Evolutionary conservation across 768 basidiomycete genomes (phyloP), one percentile per base, ranked within the genome.

Genomic region (Pholiota molesta): DNA sequence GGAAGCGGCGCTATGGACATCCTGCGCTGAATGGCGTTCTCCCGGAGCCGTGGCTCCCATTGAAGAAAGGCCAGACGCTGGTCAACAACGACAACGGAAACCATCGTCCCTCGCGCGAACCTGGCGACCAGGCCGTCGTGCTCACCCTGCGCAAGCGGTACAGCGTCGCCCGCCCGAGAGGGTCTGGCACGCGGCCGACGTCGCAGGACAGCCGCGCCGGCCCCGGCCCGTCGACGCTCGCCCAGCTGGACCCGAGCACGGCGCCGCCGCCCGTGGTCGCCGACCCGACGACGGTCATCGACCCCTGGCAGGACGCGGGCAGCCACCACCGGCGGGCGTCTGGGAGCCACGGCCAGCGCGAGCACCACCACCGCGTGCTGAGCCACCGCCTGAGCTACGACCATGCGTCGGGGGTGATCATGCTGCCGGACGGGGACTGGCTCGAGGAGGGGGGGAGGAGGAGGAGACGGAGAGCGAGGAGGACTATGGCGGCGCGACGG

Each of bases 11-110:
- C 44, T 99, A 98, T 67, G 95, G 93, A 0, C 97, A 98, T 72
- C 97, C 97, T 3, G 97, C 95, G 1, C 82, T 99, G 21, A 94
- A 90, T n/a, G 97, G 97, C 2, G 85, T 92, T 4, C 84, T 99
- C 0, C 97, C 97, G 2, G 87, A 90, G 61, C 96, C 97, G 0
- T 99, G 97, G 97, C 83, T 98, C 3, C 96, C 96, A 1, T 77
- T 95, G 55, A 94, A 92, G 77, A 92, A 89, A 69, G 90, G 88
- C 0, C 90, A 94, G 69, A 84, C 84, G 0, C 81, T 91, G 2
- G 86, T 88, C 21, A 94, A 94, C 65, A 77, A 80, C 31, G 75
- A 82, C 57, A 63, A 57, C 35, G 62, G 62, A 17, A 68, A 65
- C n/a, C 66, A 77, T 21, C 70, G 81, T 11, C 72, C 75, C 5